These are phyloP conservation scores for Fagus crenata DNA, from an alignment of 306 rosid genomes.

Conservation along the genomic window DNA sequence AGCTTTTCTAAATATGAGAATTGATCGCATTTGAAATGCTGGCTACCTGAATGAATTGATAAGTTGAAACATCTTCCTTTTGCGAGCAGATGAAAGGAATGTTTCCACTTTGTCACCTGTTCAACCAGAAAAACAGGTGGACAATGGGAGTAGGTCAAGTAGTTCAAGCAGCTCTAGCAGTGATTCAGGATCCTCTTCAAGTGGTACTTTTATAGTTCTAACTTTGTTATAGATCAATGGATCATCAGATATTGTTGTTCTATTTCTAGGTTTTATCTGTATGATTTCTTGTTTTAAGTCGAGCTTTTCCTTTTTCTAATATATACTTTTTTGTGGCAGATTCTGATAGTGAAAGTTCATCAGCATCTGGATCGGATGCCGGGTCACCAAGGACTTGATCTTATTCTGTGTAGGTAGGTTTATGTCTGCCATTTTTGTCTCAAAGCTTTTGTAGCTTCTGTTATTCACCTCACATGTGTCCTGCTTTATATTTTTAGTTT, in stretches of 20 bases:
- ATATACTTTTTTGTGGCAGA: slow-evolving; percentile 51
- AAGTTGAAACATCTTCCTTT: slow-evolving; percentile 10
- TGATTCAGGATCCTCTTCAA: slow-evolving; percentile 92
- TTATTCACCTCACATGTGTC: neutral
- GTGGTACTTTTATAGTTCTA: slow-evolving; percentile 57
- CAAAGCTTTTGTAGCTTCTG: neutral
- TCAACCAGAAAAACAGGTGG: slow-evolving; percentile 55
- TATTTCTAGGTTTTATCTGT: neutral
- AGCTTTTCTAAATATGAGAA: slow-evolving; percentile 2
- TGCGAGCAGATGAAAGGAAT: slow-evolving; percentile 53
- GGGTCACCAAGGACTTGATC: slow-evolving; percentile 69
- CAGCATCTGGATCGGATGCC: slow-evolving; percentile 86
- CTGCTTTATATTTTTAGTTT: neutral
- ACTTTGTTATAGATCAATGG: neutral
- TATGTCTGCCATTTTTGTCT: slow-evolving; percentile 1
- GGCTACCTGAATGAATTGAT: slow-evolving; percentile 10
- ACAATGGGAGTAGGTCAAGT: slow-evolving; percentile 84
- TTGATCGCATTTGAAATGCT: slow-evolving; percentile 19
- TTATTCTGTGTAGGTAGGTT: slow-evolving; percentile 48
- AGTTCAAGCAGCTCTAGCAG: slow-evolving; percentile 98
- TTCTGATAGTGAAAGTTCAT: slow-evolving; percentile 93
- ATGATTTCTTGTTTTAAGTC: slow-evolving; percentile 14
- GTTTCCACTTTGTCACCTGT: slow-evolving; percentile 49
- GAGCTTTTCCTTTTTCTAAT: slow-evolving; percentile 22
- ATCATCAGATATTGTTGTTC: neutral